Percentiles rank a stretch among this genome's conserved stretches.
Conservation (phyloP, 2,329 filamentous ascomycete genomes). For the Aspergillus quadrilineatus region DNA sequence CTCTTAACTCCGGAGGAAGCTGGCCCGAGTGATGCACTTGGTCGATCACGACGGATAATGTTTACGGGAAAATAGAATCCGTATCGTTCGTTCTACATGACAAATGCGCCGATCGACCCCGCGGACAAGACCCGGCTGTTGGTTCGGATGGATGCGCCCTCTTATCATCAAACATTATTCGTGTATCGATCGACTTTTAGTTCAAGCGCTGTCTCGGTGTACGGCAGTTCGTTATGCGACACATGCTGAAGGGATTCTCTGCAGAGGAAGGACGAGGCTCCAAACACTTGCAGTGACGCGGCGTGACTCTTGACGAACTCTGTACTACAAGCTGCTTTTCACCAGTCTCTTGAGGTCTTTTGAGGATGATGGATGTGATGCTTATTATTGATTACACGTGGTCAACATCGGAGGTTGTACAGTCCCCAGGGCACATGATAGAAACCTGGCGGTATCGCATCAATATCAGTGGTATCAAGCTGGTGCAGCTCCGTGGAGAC, state of each 20-base stretch:
- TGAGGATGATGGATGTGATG: not conserved
- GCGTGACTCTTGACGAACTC: not conserved
- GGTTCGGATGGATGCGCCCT: not conserved
- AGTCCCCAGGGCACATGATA: not conserved
- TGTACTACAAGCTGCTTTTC: not conserved
- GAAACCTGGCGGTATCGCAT: not conserved
- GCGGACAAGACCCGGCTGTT: conserved; percentile 27
- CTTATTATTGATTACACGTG: conserved; percentile 7
- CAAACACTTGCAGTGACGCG: not conserved
- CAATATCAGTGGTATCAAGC: not conserved
- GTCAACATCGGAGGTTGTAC: not conserved
- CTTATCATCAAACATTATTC: not conserved
- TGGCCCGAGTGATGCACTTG: conserved; percentile 15
- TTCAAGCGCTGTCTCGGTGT: not conserved
- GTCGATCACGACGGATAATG: conserved; percentile 10
- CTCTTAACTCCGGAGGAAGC: conserved; percentile 24
- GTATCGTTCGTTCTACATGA: conserved; percentile 30
- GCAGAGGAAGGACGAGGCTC: not conserved
- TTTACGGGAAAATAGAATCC: conserved; percentile 39
- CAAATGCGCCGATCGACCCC: conserved; percentile 38
- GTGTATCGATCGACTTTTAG: not conserved
- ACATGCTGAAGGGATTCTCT: not conserved
- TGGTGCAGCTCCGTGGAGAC: conserved; percentile 10
- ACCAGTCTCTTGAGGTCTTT: not conserved
- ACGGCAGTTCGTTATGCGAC: not conserved